phyloP scores from a whole-genome alignment of 208 protist species.

The Endotrypanum monterogeii region DNA sequence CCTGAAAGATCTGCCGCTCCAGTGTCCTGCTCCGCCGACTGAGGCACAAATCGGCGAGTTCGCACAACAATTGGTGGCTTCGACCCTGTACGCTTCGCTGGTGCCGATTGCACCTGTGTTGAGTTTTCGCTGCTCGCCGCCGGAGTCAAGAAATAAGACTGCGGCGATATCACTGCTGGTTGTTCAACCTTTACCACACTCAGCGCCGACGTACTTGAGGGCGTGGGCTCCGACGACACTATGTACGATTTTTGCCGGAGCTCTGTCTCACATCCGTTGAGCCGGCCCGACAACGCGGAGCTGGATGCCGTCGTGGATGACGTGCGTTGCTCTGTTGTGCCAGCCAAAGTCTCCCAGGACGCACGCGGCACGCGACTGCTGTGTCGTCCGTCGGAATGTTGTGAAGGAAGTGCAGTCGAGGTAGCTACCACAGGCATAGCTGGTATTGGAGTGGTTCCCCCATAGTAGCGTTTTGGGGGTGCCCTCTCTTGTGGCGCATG shows the following conservation, averaged over 20 bases:
- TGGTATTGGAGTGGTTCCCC: constrained; percentile 23
- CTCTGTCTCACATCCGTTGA: not conserved
- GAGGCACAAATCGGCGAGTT: constrained; percentile 35
- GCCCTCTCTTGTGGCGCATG: constrained; percentile 2
- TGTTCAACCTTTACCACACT: not conserved
- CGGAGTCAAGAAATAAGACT: not conserved
- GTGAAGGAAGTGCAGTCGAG: not conserved
- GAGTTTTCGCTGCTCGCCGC: not conserved
- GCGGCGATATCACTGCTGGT: not conserved
- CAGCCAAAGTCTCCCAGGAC: constrained; percentile 25
- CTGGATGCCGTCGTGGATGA: constrained; percentile 4
- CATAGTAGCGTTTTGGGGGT: constrained; percentile 21
- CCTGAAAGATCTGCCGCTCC: not conserved
- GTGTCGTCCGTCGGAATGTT: not conserved
- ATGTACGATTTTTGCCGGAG: constrained; percentile 1
- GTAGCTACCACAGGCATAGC: not conserved
- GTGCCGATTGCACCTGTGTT: constrained; percentile 21
- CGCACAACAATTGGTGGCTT: constrained; percentile 30
- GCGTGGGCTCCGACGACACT: not conserved
- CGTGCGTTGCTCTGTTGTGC: constrained; percentile 1
- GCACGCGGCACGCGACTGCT: constrained; percentile 16
- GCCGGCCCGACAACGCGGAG: not conserved
- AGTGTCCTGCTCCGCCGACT: constrained; percentile 9
- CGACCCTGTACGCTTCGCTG: constrained; percentile 22
- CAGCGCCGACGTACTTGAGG: not conserved